Percentiles rank a stretch among this genome's conserved stretches.
phyloP scores from a whole-genome alignment of 2,329 filamentous ascomycete genomes.

The Claviceps sp. region DNA sequence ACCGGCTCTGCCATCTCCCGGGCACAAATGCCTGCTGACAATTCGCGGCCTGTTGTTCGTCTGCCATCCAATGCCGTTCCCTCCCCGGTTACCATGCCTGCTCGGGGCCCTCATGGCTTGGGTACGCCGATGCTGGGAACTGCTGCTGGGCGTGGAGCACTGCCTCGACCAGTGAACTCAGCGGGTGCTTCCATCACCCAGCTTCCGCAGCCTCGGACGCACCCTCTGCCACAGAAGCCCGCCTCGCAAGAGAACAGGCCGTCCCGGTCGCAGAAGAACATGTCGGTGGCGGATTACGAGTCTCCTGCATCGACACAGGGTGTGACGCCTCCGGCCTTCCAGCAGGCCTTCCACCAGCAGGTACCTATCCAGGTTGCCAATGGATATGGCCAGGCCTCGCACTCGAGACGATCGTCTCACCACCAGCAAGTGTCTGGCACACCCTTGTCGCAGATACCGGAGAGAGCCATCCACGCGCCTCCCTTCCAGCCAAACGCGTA shows the following conservation, averaged over 20 bases:
- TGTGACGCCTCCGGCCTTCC: constrained; percentile 56
- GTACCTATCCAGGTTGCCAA: constrained; percentile 63
- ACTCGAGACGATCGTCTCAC: constrained; percentile 55
- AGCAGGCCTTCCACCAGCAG: constrained; percentile 89
- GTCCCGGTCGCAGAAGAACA: constrained; percentile 83
- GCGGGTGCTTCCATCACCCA: constrained; percentile 31
- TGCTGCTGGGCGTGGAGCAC: background rate
- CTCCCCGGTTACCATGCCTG: constrained; percentile 18
- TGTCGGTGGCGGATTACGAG: constrained; percentile 88
- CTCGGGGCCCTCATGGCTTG: constrained; percentile 7
- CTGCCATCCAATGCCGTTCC: constrained; percentile 54
- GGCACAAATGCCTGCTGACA: constrained; percentile 46
- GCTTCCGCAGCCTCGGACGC: constrained; percentile 42
- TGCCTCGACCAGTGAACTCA: constrained; percentile 7
- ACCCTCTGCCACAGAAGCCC: constrained; percentile 45
- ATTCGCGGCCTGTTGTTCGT: constrained; percentile 61
- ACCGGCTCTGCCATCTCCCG: constrained; percentile 66
- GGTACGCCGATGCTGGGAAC: background rate
- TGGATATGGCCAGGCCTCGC: constrained; percentile 42
- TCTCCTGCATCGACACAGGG: constrained; percentile 49
- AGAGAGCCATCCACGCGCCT: constrained; percentile 79
- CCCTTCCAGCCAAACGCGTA: constrained; percentile 73
- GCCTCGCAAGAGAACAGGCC: constrained; percentile 41
- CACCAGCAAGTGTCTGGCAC: constrained; percentile 61
- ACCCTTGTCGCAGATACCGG: constrained; percentile 81